Evolutionary conservation across 2,329 filamentous ascomycete genomes (phyloP).

Genomic region (Penicillium sp.): DNA sequence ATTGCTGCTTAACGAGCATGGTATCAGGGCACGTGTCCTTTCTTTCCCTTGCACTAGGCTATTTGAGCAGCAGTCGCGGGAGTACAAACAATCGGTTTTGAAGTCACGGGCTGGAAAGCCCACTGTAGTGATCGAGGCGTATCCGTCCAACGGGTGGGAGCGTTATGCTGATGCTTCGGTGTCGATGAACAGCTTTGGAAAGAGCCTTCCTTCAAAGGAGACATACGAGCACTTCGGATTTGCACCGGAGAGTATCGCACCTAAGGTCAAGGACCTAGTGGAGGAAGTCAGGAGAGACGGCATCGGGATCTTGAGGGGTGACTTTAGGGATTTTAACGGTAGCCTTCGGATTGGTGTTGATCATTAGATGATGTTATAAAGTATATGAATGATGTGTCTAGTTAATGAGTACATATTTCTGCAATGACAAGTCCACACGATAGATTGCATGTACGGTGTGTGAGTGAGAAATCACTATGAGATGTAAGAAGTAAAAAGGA

Average conservation of each 20-base stretch:
- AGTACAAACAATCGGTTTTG: conserved; percentile 45
- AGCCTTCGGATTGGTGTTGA: not conserved
- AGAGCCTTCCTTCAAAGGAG: conserved; percentile 22
- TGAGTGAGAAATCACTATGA: too few relatives aligned
- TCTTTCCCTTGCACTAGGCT: conserved; percentile 49
- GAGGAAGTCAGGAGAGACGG: conserved; percentile 14
- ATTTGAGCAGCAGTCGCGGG: conserved; percentile 45
- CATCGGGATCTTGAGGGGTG: conserved; percentile 13
- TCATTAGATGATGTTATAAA: not conserved
- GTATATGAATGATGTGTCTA: too few relatives aligned
- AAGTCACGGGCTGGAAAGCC: conserved; percentile 33
- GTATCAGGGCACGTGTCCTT: conserved; percentile 40
- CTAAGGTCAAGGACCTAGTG: conserved; percentile 12
- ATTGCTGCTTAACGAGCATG: conserved; percentile 32
- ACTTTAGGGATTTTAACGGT: conserved; percentile 17
- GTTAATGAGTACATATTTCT: too few relatives aligned
- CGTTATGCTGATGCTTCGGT: conserved; percentile 49
- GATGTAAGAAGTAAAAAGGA: too few relatives aligned
- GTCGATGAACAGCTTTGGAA: conserved; percentile 47
- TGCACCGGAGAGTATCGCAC: conserved; percentile 5
- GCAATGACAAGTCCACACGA: not conserved
- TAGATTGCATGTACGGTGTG: too few relatives aligned
- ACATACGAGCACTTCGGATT: conserved; percentile 28
- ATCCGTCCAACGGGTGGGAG: conserved; percentile 49
- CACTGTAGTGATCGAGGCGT: conserved; percentile 49